Base-by-base conservation (phyloP, 208 protist genomes). In the Acanthamoeba triangularis region DNA sequence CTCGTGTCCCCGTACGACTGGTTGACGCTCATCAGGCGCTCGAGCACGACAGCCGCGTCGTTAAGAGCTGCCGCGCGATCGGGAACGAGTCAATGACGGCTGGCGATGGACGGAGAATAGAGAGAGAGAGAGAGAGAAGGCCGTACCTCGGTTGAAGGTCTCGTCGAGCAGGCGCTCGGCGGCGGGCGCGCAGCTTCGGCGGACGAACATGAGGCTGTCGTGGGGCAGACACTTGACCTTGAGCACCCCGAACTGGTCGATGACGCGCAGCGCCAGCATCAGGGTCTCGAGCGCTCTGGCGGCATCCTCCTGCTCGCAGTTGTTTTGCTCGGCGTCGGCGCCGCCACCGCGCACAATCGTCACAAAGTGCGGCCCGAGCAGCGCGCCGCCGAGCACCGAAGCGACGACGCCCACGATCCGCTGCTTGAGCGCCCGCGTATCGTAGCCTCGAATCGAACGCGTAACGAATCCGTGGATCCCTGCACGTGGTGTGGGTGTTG, bases 391-490 rank as follows among this genome's bases (percentile, higher is more conserved):
- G 28, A 85, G 78, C 78, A 85, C 78, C 14, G 37, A 59, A 20
- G 41, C 78, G 28, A 85, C 78, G 28, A 85, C 49, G 28, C 13
- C 20, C 47, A 59, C 49, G 18, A 59, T n/a, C 78, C 78, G 37
- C 49, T 85, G 78, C 78, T 85, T 85, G 47, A 85, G 49, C n/a
- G 23, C 78, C 23, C 78, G 78, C 78, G 78, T 59, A 35, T 85
- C 78, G 35, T 44, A 44, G 78, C 78, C 78, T 14, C 78, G 78
- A 59, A 85, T 85, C n/a, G 78, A 59, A n/a, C 78, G 37, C 28
- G 78, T 85, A 1, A 85, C 37, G 78, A 85, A 52, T 5, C 78
- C 78, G 41, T 85, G 78, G n/a, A 85, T 59, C 6, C 78, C 78
- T 85, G 47, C 65, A 59, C 10, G 18, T 3, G 18, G 16, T 28